Percentiles rank a stretch among this genome's conserved stretches.
These are phyloP conservation scores for Pseudonectria foliicola DNA, from an alignment of 2,329 filamentous ascomycete species.

Conservation along the genomic window DNA sequence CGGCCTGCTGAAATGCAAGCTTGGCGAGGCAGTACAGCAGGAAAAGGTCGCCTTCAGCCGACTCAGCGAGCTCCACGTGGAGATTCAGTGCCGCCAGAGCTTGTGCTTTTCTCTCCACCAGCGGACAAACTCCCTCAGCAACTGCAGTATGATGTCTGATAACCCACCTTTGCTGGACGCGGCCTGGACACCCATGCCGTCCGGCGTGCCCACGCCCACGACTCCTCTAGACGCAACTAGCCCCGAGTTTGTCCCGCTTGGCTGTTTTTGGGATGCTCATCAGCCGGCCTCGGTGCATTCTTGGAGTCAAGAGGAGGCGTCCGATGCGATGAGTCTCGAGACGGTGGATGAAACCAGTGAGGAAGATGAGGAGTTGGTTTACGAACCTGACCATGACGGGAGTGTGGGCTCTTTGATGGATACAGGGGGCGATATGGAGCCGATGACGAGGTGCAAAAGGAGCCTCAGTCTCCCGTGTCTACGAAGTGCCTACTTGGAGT, in stretches of 20 bases:
- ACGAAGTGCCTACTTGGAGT: conserved; percentile 17
- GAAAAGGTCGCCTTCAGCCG: conserved; percentile 38
- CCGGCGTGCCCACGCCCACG: conserved; percentile 8
- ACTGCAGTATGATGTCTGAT: conserved; percentile 4
- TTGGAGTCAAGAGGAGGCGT: conserved; percentile 1
- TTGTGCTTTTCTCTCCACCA: conserved; percentile 28
- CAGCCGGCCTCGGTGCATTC: conserved; percentile 1
- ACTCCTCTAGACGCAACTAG: conserved; percentile 22
- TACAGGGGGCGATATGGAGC: conserved; percentile 1
- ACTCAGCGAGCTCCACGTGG: conserved; percentile 42
- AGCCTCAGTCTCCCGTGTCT: conserved; percentile 25
- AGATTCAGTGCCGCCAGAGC: conserved; percentile 39
- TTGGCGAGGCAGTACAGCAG: conserved; percentile 39
- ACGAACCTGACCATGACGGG: conserved; percentile 1
- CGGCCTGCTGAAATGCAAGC: conserved; percentile 33
- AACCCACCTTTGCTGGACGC: conserved; percentile 9
- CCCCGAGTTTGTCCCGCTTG: conserved; percentile 26
- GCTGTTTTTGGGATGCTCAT: conserved; percentile 11
- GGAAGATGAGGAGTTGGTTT: conserved; percentile 5
- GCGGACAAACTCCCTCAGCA: conserved; percentile 4
- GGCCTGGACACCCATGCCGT: conserved; percentile 6
- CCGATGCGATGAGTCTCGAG: conserved; percentile 8
- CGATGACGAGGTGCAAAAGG: conserved; percentile 8
- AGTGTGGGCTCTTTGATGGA: conserved; percentile 1
- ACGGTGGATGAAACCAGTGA: conserved; percentile 21